Evolutionary conservation across 1,284 basidiomycete genomes (phyloP).

Genomic region (Prillingera fragicola): DNA sequence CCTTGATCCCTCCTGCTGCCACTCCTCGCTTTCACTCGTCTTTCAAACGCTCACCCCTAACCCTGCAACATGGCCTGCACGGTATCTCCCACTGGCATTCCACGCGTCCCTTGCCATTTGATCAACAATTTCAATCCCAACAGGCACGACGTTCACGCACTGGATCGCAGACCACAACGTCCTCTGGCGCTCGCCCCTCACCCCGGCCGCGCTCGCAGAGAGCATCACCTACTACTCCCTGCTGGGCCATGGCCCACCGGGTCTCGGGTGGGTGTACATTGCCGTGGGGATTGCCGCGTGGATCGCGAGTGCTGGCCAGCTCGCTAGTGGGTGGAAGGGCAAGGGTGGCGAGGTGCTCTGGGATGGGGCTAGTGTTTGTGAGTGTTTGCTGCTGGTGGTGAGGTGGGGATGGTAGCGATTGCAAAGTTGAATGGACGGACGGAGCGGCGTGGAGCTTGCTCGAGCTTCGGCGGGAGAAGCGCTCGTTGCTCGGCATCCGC

Average conservation of each 20-base stretch:
- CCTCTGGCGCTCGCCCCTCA: conserved; percentile 42
- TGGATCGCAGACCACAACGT: conserved; percentile 47
- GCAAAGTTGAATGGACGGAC: too few relatives aligned
- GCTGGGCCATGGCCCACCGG: conserved; percentile 23
- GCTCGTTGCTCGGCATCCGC: not conserved
- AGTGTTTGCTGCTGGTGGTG: conserved; percentile 8
- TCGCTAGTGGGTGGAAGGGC: conserved; percentile 30
- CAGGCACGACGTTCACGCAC: conserved; percentile 46
- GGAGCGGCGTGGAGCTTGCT: not conserved
- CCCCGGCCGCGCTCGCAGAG: conserved; percentile 32
- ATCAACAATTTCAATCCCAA: too few relatives aligned
- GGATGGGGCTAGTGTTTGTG: conserved; percentile 42
- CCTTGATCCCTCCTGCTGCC: too few relatives aligned
- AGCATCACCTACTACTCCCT: conserved; percentile 41
- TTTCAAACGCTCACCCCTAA: too few relatives aligned
- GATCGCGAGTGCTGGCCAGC: conserved; percentile 27
- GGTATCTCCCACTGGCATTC: too few relatives aligned
- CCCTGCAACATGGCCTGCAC: too few relatives aligned
- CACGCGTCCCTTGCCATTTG: not conserved
- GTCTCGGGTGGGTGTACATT: conserved; percentile 38
- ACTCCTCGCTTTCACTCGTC: too few relatives aligned
- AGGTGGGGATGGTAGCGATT: not conserved
- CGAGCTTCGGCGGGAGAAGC: not conserved
- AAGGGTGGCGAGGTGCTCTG: conserved; percentile 41
- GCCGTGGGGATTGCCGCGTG: conserved; percentile 27